Evolutionary conservation across 1,284 basidiomycete genomes (phyloP).

Genomic region (Sutorius eximius): DNA sequence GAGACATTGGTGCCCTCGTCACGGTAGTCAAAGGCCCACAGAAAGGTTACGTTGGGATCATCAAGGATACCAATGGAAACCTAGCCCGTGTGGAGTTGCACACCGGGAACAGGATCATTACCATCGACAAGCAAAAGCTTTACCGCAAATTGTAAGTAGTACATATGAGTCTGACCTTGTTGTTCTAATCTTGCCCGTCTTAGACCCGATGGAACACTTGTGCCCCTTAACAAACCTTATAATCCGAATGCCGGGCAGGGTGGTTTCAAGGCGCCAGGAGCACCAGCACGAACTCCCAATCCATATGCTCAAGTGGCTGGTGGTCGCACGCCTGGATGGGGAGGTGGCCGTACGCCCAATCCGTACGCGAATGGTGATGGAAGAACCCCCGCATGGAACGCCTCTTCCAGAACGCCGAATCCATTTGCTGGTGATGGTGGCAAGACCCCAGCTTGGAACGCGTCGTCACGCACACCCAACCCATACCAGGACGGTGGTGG

Average conservation of each 20-base stretch:
- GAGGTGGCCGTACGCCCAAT: slow-evolving; percentile 54
- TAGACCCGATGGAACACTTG: slow-evolving; percentile 58
- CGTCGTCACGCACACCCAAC: slow-evolving; percentile 59
- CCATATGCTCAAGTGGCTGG: slow-evolving; percentile 37
- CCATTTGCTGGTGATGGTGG: slow-evolving; percentile 55
- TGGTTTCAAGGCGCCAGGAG: slow-evolving; percentile 32
- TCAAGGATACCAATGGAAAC: slow-evolving; percentile 93
- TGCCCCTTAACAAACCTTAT: slow-evolving; percentile 40
- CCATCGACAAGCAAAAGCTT: slow-evolving; percentile 81
- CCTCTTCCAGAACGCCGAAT: slow-evolving; percentile 58
- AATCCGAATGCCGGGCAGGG: slow-evolving; percentile 27
- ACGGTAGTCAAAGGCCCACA: slow-evolving; percentile 85
- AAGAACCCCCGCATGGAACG: slow-evolving; percentile 63
- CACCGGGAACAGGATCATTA: slow-evolving; percentile 88
- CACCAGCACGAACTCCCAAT: slow-evolving; percentile 39
- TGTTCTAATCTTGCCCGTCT: slow-evolving; percentile 4
- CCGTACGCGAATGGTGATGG: slow-evolving; percentile 54
- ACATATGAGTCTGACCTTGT: neutral
- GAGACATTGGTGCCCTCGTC: slow-evolving; percentile 80
- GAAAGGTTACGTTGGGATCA: slow-evolving; percentile 90
- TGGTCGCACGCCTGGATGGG: slow-evolving; percentile 44
- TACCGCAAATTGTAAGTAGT: slow-evolving; percentile 75
- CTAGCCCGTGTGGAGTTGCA: slow-evolving; percentile 90
- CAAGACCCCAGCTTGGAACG: slow-evolving; percentile 65
- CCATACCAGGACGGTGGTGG: slow-evolving; percentile 57